Evolutionary conservation across 495 filamentous ascomycete species (phyloP).

Genomic region (Venustampulla echinocandica): DNA sequence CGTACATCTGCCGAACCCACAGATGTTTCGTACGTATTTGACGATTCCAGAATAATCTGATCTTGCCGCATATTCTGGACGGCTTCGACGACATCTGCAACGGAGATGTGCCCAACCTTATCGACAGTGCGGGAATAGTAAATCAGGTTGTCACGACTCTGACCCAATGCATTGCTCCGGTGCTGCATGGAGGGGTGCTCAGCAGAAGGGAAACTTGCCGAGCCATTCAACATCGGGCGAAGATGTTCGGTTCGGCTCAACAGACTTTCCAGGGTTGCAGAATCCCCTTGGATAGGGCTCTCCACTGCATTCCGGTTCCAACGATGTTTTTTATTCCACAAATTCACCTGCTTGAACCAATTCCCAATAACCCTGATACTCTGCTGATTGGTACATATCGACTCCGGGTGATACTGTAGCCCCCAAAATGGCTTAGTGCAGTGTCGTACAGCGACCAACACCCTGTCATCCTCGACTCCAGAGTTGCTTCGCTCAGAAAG

Average conservation of each 20-base stretch:
- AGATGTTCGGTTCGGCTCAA: constrained; percentile 6
- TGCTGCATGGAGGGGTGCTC: constrained; percentile 13
- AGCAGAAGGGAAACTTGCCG: neutral
- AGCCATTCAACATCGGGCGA: constrained; percentile 2
- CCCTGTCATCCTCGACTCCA: constrained; percentile 35
- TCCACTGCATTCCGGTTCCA: neutral
- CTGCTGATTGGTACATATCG: constrained; percentile 70
- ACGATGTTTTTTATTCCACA: constrained; percentile 38
- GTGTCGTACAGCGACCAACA: constrained; percentile 75
- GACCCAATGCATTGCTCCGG: neutral
- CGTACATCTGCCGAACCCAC: constrained; percentile 28
- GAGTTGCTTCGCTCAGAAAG: constrained; percentile 1
- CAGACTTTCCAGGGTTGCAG: constrained; percentile 14
- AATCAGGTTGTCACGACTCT: neutral
- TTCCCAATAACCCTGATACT: constrained; percentile 59
- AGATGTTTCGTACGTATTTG: constrained; percentile 15
- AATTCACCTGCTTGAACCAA: constrained; percentile 59
- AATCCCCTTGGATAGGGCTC: constrained; percentile 5
- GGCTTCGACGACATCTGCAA: constrained; percentile 15
- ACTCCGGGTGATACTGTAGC: constrained; percentile 92
- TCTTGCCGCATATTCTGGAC: constrained; percentile 9
- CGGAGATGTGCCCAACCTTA: constrained; percentile 3
- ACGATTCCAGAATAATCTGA: constrained; percentile 21
- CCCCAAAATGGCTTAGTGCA: constrained; percentile 72
- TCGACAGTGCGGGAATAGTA: constrained; percentile 8